A percentile compares a stretch with the other conserved stretches of the same genome.
These are phyloP conservation scores for Corylus heterophylla DNA, from an alignment of 306 rosid species.

Conservation along the genomic window DNA sequence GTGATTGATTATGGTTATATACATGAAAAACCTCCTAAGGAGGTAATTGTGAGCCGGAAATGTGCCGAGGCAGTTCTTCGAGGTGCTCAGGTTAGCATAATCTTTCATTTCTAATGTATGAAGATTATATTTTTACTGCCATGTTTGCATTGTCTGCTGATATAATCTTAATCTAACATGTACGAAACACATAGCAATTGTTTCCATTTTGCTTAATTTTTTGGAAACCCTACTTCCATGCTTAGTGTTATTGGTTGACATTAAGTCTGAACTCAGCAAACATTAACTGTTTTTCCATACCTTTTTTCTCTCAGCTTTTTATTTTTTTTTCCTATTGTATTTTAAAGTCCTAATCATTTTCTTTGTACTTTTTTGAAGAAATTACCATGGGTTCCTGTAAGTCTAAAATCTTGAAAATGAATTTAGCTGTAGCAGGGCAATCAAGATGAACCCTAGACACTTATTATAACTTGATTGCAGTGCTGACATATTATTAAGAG, in stretches of 20 bases:
- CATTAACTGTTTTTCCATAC: neutral
- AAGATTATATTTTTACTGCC: neutral
- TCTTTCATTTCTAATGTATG: neutral
- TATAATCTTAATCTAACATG: neutral
- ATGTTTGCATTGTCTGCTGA: neutral
- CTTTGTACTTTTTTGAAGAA: neutral
- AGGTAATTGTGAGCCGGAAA: slow-evolving; percentile 84
- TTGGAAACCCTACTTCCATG: neutral
- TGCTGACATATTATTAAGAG: too few species aligned
- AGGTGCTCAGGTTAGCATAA: slow-evolving; percentile 78
- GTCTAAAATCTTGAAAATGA: neutral
- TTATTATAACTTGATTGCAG: neutral
- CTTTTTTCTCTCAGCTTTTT: neutral
- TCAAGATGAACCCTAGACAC: neutral
- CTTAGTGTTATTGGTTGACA: neutral
- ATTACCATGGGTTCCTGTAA: neutral
- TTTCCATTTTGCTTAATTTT: neutral
- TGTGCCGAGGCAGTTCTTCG: slow-evolving; percentile 98
- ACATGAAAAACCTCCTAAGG: slow-evolving; percentile 65
- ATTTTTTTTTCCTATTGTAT: neutral
- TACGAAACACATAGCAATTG: neutral
- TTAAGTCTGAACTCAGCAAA: neutral
- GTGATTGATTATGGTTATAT: slow-evolving; percentile 56
- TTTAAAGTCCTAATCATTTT: neutral
- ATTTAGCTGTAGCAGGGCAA: neutral